phyloP scores from a whole-genome alignment of 1,284 basidiomycete genomes.

The Microbotryomycetes sp. region DNA sequence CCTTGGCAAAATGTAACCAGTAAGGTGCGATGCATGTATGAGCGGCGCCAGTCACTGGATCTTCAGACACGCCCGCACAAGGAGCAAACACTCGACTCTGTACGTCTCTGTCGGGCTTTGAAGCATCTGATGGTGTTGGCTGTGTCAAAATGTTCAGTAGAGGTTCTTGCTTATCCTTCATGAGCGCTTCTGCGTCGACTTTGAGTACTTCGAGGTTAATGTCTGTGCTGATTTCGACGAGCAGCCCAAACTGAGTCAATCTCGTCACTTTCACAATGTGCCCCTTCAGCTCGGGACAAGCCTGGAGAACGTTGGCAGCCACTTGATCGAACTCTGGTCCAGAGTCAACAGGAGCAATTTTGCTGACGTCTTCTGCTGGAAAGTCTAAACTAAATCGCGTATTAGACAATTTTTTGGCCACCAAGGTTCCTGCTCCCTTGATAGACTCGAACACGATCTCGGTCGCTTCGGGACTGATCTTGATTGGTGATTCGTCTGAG shows the following conservation, averaged over 20 bases:
- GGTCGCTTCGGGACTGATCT: constrained; percentile 30
- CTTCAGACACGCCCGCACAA: constrained; percentile 47
- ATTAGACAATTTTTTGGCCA: neutral
- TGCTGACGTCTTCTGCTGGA: constrained; percentile 30
- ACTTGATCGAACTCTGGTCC: neutral
- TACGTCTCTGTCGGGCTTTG: constrained; percentile 40
- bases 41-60: constrained; percentile 56
- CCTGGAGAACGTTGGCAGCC: neutral
- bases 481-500: constrained; percentile 16
- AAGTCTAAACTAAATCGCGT: constrained; percentile 42
- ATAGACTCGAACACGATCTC: constrained; percentile 45
- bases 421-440: neutral
- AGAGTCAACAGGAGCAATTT: neutral
- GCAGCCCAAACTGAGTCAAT: neutral
- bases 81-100: constrained; percentile 55
- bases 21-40: constrained; percentile 53
- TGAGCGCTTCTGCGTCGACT: constrained; percentile 5
- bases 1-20: constrained; percentile 42
- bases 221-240: constrained; percentile 10
- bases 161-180: neutral
- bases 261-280: neutral
- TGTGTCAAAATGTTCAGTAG: constrained; percentile 15
- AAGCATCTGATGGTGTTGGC: constrained; percentile 1
- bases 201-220: constrained; percentile 9
- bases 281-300: neutral